Percentiles rank a stretch among this genome's conserved stretches.
Evolutionary conservation across 2,329 filamentous ascomycete species (phyloP).

Genomic region (Tricladium varicosporioides): DNA sequence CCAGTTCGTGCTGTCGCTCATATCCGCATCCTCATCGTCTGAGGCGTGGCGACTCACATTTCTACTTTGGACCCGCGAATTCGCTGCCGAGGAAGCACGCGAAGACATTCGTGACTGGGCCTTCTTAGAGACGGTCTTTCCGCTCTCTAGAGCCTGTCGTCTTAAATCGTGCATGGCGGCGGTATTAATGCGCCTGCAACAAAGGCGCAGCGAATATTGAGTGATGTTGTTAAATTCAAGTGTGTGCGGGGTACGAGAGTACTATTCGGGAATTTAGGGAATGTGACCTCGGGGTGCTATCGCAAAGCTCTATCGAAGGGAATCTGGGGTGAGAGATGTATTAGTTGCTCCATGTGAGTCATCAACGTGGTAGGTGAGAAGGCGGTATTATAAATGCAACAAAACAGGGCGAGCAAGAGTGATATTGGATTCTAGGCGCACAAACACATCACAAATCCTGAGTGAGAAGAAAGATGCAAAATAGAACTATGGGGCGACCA

Average conservation of each 20-base stretch:
- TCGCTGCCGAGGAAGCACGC: conserved; percentile 45
- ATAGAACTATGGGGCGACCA: no score
- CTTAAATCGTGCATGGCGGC: conserved; percentile 45
- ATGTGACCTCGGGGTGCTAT: conserved; percentile 10
- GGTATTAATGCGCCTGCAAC: neutral
- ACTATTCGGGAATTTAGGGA: neutral
- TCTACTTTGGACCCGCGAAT: conserved; percentile 46
- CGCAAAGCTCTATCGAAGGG: conserved; percentile 19
- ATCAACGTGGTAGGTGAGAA: neutral
- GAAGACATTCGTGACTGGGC: conserved; percentile 48
- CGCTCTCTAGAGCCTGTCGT: conserved; percentile 54
- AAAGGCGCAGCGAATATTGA: neutral
- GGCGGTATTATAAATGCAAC: neutral
- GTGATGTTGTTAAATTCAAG: neutral
- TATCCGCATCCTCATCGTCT: conserved; percentile 51
- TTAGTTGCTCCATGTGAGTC: conserved; percentile 21
- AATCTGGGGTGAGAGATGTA: conserved; percentile 13
- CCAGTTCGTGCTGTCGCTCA: conserved; percentile 54
- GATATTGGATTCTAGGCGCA: no score
- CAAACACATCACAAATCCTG: no score
- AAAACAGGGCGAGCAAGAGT: no score
- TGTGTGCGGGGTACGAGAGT: conserved; percentile 20
- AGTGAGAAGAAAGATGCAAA: no score
- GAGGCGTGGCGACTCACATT: conserved; percentile 48
- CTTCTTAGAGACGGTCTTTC: conserved; percentile 58